Evolutionary conservation across 495 filamentous ascomycete genomes (phyloP).

Genomic region (Penicillium subrubescens): DNA sequence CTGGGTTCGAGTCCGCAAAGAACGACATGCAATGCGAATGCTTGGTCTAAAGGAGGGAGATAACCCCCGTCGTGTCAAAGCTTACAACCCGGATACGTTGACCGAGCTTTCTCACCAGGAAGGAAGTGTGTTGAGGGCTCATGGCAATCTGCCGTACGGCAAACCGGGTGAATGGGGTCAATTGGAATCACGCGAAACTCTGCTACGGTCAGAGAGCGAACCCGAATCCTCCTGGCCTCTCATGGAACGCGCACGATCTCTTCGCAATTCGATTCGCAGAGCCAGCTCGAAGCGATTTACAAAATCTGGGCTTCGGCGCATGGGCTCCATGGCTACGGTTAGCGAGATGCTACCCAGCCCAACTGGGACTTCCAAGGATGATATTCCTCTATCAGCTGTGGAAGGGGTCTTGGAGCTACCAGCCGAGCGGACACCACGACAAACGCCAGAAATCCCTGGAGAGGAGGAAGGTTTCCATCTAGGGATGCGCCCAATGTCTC

Average conservation of each 20-base stretch:
- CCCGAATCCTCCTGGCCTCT: slow-evolving; percentile 33
- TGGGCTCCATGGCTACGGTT: slow-evolving; percentile 37
- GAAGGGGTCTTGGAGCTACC: slow-evolving; percentile 45
- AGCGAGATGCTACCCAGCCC: slow-evolving; percentile 26
- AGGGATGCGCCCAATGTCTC: slow-evolving; percentile 39
- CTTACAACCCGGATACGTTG: slow-evolving; percentile 36
- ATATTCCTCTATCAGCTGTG: slow-evolving; percentile 41
- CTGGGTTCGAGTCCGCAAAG: slow-evolving; percentile 45
- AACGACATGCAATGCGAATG: slow-evolving; percentile 37
- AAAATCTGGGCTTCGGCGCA: slow-evolving; percentile 26
- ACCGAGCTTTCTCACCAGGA: slow-evolving; percentile 41
- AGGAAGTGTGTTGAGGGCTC: slow-evolving; percentile 36
- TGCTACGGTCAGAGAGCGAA: slow-evolving; percentile 24
- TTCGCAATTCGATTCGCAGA: slow-evolving; percentile 37
- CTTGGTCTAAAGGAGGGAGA: slow-evolving; percentile 29
- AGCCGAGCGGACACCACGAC: slow-evolving; percentile 42
- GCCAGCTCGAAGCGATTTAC: slow-evolving; percentile 34
- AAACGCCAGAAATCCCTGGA: slow-evolving; percentile 42
- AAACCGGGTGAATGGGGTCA: slow-evolving; percentile 46
- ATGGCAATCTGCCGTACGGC: slow-evolving; percentile 44
- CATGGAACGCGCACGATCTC: slow-evolving; percentile 30
- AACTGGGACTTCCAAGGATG: slow-evolving; percentile 29
- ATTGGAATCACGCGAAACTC: slow-evolving; percentile 43
- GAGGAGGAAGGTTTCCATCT: slow-evolving; percentile 29
- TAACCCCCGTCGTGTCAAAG: slow-evolving; percentile 27